phyloP scores from a whole-genome alignment of 2,329 filamentous ascomycete genomes.

The Macroventuria anomochaeta region DNA sequence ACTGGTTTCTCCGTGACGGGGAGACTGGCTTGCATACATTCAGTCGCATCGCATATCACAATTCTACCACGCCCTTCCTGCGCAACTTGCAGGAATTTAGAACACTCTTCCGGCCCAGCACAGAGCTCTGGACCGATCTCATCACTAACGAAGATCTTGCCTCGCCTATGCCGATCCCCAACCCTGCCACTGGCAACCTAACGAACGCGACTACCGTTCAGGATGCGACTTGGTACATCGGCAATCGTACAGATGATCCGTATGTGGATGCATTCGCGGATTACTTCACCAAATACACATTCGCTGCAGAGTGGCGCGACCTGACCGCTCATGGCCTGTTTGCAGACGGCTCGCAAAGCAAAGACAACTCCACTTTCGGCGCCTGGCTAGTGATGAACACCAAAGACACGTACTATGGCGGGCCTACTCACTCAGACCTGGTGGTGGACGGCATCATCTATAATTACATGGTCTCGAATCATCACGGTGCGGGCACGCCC shows the following conservation, averaged over 20 bases:
- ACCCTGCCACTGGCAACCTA: slow-evolving; percentile 30
- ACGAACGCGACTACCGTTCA: slow-evolving; percentile 61
- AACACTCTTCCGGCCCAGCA: slow-evolving; percentile 67
- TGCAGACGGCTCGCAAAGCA: slow-evolving; percentile 58
- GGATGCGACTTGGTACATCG: slow-evolving; percentile 69
- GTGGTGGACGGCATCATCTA: slow-evolving; percentile 70
- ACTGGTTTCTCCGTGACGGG: slow-evolving; percentile 68
- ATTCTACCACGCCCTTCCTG: slow-evolving; percentile 62
- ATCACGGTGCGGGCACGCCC: slow-evolving; percentile 67
- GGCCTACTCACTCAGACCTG: slow-evolving; percentile 67
- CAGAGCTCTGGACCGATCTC: slow-evolving; percentile 67
- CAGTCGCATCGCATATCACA: slow-evolving; percentile 65
- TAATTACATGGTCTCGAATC: slow-evolving; percentile 63
- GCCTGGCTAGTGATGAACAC: slow-evolving; percentile 71
- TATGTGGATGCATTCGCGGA: slow-evolving; percentile 64
- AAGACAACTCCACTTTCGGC: slow-evolving; percentile 62
- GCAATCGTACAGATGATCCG: slow-evolving; percentile 60
- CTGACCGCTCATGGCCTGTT: slow-evolving; percentile 65
- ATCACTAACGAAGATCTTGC: slow-evolving; percentile 48
- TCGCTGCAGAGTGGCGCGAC: slow-evolving; percentile 64
- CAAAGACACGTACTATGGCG: slow-evolving; percentile 67
- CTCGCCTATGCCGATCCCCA: slow-evolving; percentile 2
- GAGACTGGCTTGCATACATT: slow-evolving; percentile 70
- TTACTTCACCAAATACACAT: slow-evolving; percentile 72
- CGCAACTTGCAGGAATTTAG: slow-evolving; percentile 67